Evolutionary conservation across 768 basidiomycete species (phyloP).

Genomic region (Podaxis sp.): DNA sequence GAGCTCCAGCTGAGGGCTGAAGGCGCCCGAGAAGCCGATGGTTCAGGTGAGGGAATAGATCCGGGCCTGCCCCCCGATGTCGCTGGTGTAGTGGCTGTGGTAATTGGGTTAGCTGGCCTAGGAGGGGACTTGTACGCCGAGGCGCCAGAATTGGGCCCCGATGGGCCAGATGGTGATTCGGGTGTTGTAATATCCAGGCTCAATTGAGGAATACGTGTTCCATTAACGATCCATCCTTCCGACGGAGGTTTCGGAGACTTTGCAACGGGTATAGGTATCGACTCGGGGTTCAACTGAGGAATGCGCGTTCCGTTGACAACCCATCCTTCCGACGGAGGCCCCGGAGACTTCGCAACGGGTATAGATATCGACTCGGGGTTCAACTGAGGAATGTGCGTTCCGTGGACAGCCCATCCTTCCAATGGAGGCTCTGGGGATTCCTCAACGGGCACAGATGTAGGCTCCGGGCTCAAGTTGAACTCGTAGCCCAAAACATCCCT

Average conservation of each 20-base stretch:
- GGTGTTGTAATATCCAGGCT: not conserved
- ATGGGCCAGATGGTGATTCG: not conserved
- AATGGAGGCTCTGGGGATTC: not conserved
- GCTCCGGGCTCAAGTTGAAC: not conserved
- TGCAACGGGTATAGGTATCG: no score
- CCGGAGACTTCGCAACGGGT: no score
- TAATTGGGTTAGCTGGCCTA: not conserved
- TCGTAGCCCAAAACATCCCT: constrained; percentile 5
- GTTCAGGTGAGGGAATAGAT: not conserved
- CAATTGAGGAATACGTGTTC: not conserved
- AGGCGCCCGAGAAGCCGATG: not conserved
- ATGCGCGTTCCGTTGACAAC: not conserved
- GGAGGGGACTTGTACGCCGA: not conserved
- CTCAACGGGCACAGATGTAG: not conserved
- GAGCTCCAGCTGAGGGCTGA: not conserved
- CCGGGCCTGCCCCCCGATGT: not conserved
- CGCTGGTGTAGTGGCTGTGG: not conserved
- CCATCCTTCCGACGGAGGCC: not conserved
- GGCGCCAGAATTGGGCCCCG: not conserved
- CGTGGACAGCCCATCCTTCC: not conserved
- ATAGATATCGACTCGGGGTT: not conserved
- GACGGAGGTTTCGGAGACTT: no score
- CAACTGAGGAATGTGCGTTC: not conserved
- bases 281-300: not conserved
- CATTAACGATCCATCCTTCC: not conserved